Conservation (phyloP, 768 basidiomycete genomes). For the Trametes gibbosa region DNA sequence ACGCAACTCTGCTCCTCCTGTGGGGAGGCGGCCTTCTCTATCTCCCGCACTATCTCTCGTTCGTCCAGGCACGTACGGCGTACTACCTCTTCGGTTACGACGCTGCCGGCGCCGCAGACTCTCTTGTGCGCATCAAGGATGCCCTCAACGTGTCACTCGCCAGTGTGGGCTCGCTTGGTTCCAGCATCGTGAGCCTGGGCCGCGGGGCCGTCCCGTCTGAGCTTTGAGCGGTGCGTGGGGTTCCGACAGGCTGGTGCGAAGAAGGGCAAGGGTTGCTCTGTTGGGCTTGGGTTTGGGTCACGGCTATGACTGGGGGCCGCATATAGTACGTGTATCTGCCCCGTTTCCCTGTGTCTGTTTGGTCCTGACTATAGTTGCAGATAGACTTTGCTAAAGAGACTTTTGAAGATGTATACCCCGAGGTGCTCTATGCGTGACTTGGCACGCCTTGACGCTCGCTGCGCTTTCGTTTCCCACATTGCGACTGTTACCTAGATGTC, state of each 20-base stretch:
- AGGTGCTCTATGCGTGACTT: not conserved
- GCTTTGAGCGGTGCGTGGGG: not conserved
- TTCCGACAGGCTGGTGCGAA: too few relatives aligned
- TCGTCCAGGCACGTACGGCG: constrained; percentile 49
- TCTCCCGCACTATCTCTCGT: constrained; percentile 54
- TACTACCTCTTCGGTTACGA: constrained; percentile 66
- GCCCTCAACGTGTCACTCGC: constrained; percentile 5
- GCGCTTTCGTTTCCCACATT: too few relatives aligned
- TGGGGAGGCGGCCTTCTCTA: constrained; percentile 52
- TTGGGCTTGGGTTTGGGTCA: not conserved
- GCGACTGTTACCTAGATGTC: too few relatives aligned
- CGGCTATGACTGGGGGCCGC: not conserved
- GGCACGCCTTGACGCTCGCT: too few relatives aligned
- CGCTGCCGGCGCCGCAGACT: constrained; percentile 12
- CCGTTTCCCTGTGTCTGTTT: not conserved
- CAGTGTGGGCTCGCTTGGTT: constrained; percentile 2
- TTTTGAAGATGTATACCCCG: not conserved
- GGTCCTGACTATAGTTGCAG: not conserved
- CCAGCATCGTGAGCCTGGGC: not conserved
- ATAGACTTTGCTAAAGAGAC: not conserved
- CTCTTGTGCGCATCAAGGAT: constrained; percentile 7
- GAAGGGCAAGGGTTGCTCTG: not conserved
- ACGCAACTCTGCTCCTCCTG: constrained; percentile 42
- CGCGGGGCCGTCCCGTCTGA: not conserved
- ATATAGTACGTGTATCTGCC: not conserved